Conservation (phyloP, 768 basidiomycete species). For the Rhizopogon vulgaris region DNA sequence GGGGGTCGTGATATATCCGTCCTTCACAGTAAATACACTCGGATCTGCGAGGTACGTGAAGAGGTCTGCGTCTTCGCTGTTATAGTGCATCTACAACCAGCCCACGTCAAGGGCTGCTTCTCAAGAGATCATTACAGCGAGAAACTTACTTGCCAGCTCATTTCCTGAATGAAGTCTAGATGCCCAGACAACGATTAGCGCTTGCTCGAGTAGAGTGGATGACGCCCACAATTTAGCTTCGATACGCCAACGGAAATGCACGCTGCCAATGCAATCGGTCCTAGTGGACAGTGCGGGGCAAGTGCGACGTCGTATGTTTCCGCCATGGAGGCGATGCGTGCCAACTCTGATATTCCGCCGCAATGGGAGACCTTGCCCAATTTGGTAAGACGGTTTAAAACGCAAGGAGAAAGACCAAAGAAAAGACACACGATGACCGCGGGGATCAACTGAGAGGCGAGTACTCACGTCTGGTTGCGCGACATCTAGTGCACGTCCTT, state of each 20-base stretch:
- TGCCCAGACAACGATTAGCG: neutral
- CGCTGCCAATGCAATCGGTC: constrained; percentile 67
- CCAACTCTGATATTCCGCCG: constrained; percentile 54
- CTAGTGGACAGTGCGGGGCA: constrained; percentile 69
- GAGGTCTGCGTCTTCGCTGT: constrained; percentile 50
- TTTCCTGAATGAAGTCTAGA: constrained; percentile 56
- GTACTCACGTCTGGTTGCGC: constrained; percentile 58
- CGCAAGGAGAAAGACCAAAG: neutral
- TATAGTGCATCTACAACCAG: constrained; percentile 52
- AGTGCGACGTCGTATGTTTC: constrained; percentile 69
- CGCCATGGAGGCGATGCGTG: constrained; percentile 50
- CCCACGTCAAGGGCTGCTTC: neutral
- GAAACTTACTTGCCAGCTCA: constrained; percentile 48
- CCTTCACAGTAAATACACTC: constrained; percentile 44
- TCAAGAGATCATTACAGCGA: neutral
- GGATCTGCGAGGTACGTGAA: constrained; percentile 53
- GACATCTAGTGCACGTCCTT: constrained; percentile 58
- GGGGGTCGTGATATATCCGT: constrained; percentile 44
- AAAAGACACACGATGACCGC: neutral
- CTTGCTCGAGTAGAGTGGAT: no score
- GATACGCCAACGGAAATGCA: constrained; percentile 58
- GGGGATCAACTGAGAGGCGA: neutral
- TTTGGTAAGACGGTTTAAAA: neutral
- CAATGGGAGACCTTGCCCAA: constrained; percentile 45
- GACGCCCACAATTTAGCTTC: constrained; percentile 50